Evolutionary conservation across 805 yeast genomes (phyloP).

Genomic region (Cyberlindnera bimundalis): DNA sequence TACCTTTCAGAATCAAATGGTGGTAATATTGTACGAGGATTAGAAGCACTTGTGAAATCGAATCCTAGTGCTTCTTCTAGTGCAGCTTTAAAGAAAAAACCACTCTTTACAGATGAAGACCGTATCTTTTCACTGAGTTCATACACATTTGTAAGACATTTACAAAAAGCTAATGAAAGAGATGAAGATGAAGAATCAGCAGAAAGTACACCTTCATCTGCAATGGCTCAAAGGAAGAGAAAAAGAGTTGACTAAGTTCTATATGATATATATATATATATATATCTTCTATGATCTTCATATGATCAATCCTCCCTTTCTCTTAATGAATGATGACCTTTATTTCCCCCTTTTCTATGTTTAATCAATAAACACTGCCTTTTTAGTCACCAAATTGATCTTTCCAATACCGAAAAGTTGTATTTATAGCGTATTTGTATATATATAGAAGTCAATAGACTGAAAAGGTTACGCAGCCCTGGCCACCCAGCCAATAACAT

Average conservation of each 20-base stretch:
- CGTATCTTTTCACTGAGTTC: conserved; percentile 78
- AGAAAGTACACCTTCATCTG: conserved; percentile 22
- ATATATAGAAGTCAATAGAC: too few species aligned
- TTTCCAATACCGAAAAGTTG: too few species aligned
- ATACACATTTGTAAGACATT: conserved; percentile 60
- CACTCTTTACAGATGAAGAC: conserved; percentile 65
- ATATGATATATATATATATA: too few species aligned
- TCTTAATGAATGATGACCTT: too few species aligned
- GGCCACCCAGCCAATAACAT: background rate
- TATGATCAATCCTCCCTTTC: too few species aligned
- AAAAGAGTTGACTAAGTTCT: conserved; percentile 14
- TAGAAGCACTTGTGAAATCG: conserved; percentile 68
- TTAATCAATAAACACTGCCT: too few species aligned
- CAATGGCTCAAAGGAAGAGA: conserved; percentile 8
- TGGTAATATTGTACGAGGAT: conserved; percentile 89
- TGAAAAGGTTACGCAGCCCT: background rate
- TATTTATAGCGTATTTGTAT: too few species aligned
- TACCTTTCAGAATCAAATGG: conserved; percentile 67
- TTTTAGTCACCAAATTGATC: too few species aligned
- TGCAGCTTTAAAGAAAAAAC: conserved; percentile 33
- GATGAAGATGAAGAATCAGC: conserved; percentile 29
- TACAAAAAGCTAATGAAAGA: conserved; percentile 44
- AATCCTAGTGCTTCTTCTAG: conserved; percentile 18
- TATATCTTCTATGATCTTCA: too few species aligned
- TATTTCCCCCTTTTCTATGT: too few species aligned